A percentile compares a stretch with the other conserved stretches of the same genome.
Conservation (phyloP, 352 stramenopile species). For the Vaucheria bursata region DNA sequence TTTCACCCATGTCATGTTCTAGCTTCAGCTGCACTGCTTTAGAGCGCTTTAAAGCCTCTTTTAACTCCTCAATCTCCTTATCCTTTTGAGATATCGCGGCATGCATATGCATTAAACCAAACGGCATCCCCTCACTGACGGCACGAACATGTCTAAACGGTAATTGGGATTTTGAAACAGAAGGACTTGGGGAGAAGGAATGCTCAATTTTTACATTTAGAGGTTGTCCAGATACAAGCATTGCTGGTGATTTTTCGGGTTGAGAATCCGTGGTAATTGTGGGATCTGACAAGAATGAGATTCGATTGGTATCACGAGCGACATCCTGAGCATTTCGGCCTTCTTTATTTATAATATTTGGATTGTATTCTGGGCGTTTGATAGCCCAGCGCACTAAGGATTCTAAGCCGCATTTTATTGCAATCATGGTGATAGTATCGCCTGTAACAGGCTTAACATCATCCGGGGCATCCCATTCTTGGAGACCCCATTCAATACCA, state of each 20-base stretch:
- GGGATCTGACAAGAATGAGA: too few species aligned
- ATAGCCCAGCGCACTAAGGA: neutral
- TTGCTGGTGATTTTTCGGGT: too few species aligned
- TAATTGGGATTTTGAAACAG: too few species aligned
- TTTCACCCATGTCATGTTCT: neutral
- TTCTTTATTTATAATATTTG: neutral
- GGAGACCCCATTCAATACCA: neutral
- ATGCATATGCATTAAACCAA: neutral
- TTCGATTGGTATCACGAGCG: neutral
- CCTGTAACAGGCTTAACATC: neutral
- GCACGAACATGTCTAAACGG: too few species aligned
- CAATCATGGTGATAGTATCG: neutral
- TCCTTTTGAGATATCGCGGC: neutral
- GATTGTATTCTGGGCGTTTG: neutral
- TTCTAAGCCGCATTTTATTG: neutral
- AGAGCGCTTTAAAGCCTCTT: neutral
- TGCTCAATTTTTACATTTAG: too few species aligned
- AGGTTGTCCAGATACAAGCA: too few species aligned
- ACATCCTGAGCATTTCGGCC: neutral
- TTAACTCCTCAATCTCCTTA: neutral
- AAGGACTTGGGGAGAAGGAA: too few species aligned
- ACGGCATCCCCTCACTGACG: too few species aligned
- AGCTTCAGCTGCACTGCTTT: neutral
- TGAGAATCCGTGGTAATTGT: too few species aligned
- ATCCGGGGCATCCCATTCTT: neutral